Base-by-base conservation (phyloP, 108 stramenopile genomes). In the Cyclotella atomus region DNA sequence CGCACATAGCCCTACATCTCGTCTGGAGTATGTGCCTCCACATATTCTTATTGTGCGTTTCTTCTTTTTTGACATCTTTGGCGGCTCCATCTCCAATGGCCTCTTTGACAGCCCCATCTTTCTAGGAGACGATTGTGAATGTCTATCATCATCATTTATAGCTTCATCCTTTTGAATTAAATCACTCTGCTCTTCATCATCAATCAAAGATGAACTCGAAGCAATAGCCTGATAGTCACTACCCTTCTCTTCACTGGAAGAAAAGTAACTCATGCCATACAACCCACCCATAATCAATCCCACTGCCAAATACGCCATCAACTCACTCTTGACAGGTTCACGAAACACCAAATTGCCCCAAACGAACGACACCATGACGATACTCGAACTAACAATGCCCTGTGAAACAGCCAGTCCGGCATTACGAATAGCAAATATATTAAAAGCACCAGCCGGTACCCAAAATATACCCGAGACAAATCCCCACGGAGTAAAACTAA, bases 381-480 rank as follows among this genome's bases (percentile, higher is more conserved):
- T 91, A 25, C 85, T 82, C 6, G 85, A 82, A 20, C 81, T 78
- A 44, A 87, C 84, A 44, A 91, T 84, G 4, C 91, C 93, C 65
- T 89, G 89, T 16, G 79, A 87, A 29, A 91, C 87, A 2, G 91
- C 93, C 43, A 94, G 71, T 0, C 93, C 93, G 3, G 88, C 90
- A 70, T 84, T 85, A 35, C 88, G 82, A 44, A 95, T 87, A 32
- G 91, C 91, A 83, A 84, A 93, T 10, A 95, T 83, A 12, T 91
- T 88, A 4, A 82, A 75, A 2, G 72, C 66, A 27, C 91, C 91
- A 2, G 83, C 91, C 16, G 91, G 91, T 14, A 89, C 88, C 91
- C 91, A 89, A 54, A 88, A 91, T 17, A 88, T 50, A 53, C 84
- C 84, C 1, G 78, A 80, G 0, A 83, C 68, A 6, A 85, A 54